phyloP scores from a whole-genome alignment of 1,139 yeast genomes.

The Meyerozyma carpophila region DNA sequence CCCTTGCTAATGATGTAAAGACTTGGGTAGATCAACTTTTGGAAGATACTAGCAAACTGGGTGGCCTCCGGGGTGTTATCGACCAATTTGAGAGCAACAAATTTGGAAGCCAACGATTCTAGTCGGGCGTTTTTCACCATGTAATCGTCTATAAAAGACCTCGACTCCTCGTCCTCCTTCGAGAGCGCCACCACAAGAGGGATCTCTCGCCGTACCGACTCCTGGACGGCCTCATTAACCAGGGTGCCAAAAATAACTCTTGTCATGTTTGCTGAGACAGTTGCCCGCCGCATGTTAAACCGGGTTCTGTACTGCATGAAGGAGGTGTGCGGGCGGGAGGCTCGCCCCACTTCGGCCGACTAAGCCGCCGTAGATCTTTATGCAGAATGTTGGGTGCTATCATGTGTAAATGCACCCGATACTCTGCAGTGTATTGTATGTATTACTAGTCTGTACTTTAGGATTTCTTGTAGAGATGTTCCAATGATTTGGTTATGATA shows the following conservation, averaged over 20 bases:
- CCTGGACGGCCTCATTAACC: constrained; percentile 28
- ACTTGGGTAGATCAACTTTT: constrained; percentile 41
- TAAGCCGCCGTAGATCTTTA: neutral
- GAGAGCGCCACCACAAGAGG: constrained; percentile 41
- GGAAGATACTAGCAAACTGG: constrained; percentile 47
- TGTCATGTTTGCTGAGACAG: neutral
- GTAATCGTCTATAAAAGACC: constrained; percentile 19
- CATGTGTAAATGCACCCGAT: neutral
- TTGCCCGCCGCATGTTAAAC: neutral
- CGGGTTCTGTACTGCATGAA: neutral
- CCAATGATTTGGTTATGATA: no score
- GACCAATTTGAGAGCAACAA: constrained; percentile 40
- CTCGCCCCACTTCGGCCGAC: neutral
- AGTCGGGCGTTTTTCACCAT: constrained; percentile 7
- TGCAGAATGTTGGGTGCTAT: neutral
- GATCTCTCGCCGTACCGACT: constrained; percentile 25
- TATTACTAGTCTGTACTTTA: no score
- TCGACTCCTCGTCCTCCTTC: constrained; percentile 14
- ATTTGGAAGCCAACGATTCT: constrained; percentile 12
- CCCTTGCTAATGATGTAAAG: constrained; percentile 45
- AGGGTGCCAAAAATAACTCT: neutral
- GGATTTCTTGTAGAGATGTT: no score
- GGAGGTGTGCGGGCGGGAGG: neutral
- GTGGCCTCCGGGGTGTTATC: constrained; percentile 43
- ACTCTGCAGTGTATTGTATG: no score